Conservation (phyloP, 2,329 filamentous ascomycete genomes). For the Epichloe typhina region DNA sequence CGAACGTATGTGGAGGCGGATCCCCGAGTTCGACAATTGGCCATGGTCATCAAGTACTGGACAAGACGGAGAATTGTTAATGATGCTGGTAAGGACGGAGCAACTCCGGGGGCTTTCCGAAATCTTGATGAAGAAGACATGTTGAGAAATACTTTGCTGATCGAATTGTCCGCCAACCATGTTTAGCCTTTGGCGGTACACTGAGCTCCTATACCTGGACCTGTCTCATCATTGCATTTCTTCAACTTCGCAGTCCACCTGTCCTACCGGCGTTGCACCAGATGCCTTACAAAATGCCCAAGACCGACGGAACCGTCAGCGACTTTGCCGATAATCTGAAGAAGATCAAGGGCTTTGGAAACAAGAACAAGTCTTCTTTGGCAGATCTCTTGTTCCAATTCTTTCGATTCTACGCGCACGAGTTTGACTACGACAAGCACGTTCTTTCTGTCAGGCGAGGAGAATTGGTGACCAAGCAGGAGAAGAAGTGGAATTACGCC, state of each 20-base stretch:
- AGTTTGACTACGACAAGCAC: slow-evolving; percentile 76
- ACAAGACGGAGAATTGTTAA: slow-evolving; percentile 86
- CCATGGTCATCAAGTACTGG: slow-evolving; percentile 98
- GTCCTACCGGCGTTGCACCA: slow-evolving; percentile 80
- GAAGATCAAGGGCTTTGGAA: slow-evolving; percentile 59
- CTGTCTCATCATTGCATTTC: slow-evolving; percentile 91
- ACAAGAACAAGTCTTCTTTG: slow-evolving; percentile 66
- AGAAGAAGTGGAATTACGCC: slow-evolving; percentile 76
- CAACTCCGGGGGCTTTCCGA: not conserved
- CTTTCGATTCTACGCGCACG: slow-evolving; percentile 88
- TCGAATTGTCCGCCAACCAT: not conserved
- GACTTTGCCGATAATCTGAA: slow-evolving; percentile 81
- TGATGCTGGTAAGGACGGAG: slow-evolving; percentile 60
- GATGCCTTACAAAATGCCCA: slow-evolving; percentile 32
- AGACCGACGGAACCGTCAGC: slow-evolving; percentile 52
- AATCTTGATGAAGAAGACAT: not conserved
- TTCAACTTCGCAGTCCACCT: slow-evolving; percentile 75
- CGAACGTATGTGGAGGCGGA: slow-evolving; percentile 93
- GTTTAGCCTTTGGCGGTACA: slow-evolving; percentile 73
- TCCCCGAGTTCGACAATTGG: slow-evolving; percentile 75
- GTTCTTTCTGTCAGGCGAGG: slow-evolving; percentile 80
- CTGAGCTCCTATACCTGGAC: slow-evolving; percentile 99
- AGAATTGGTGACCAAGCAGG: slow-evolving; percentile 62
- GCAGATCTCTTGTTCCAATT: slow-evolving; percentile 89
- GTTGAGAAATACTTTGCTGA: slow-evolving; percentile 9